A percentile compares a stretch with the other conserved stretches of the same genome.
Evolutionary conservation across 1,284 basidiomycete genomes (phyloP).

Genomic region (Fistulinella cinereoalba): DNA sequence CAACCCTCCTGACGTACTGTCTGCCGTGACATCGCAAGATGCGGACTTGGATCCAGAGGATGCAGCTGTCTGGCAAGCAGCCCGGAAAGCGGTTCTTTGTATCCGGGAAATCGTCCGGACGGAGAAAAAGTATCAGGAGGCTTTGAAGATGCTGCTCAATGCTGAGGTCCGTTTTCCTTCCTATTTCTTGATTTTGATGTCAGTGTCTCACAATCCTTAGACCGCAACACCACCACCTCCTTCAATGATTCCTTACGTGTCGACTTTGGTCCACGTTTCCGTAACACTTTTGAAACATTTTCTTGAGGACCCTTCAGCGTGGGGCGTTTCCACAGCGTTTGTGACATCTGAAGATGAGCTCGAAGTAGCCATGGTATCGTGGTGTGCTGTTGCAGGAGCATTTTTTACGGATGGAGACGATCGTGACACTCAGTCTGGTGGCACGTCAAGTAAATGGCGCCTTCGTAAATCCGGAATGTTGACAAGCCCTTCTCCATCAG

Average conservation of each 20-base stretch:
- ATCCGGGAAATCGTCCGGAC: slow-evolving; percentile 63
- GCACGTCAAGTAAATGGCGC: slow-evolving; percentile 22
- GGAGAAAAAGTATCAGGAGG: slow-evolving; percentile 58
- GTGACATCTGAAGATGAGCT: slow-evolving; percentile 51
- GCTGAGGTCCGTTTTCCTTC: slow-evolving; percentile 38
- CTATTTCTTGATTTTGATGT: too few relatives aligned
- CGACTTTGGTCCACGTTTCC: slow-evolving; percentile 48
- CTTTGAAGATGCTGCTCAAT: slow-evolving; percentile 44
- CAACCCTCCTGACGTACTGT: background rate
- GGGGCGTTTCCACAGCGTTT: slow-evolving; percentile 60
- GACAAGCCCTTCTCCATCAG: slow-evolving; percentile 2
- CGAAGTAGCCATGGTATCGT: slow-evolving; percentile 55
- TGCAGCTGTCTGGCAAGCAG: slow-evolving; percentile 48
- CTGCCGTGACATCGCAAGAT: slow-evolving; percentile 3
- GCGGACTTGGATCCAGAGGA: slow-evolving; percentile 25
- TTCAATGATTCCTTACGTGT: slow-evolving; percentile 51
- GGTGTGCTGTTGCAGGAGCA: slow-evolving; percentile 59
- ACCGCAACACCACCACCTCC: slow-evolving; percentile 46
- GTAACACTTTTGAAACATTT: slow-evolving; percentile 46
- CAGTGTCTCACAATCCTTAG: too few relatives aligned
- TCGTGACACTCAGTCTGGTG: slow-evolving; percentile 1
- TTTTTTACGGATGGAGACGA: slow-evolving; percentile 45
- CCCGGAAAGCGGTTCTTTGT: slow-evolving; percentile 56
- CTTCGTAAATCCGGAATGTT: slow-evolving; percentile 20
- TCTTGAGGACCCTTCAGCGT: slow-evolving; percentile 57